Base-by-base conservation (phyloP, 352 stramenopile species). In the Pythium aristosporum region DNA sequence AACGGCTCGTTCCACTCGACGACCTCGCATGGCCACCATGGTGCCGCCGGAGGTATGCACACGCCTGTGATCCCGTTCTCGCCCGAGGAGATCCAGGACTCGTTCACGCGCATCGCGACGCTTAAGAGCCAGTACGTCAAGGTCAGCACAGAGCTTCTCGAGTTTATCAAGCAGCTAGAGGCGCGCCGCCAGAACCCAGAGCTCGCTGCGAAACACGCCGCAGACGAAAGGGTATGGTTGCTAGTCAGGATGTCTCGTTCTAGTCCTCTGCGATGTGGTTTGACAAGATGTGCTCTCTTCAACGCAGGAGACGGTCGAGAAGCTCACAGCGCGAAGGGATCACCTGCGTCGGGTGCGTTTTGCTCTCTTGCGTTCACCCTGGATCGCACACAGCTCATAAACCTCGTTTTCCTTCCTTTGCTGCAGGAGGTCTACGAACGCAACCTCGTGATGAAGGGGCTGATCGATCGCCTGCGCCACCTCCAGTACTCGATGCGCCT, bases 31-130 rank as follows among this genome's bases (percentile, higher is more conserved):
- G 34, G 53, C 0, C 75, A 85, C 49, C 70, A 85, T 25, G 64
- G 47, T 16, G 57, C 72, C 16, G 57, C 72, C 5, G 53, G 54
- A 3, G 63, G 62, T 23, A 73, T 91, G 46, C 57, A 57, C 59
- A 62, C 71, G 20, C 65, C 76, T 2, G 80, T 90, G 59, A 87
- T 88, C 36, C 79, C 83, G 32, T 91, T 86, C 67, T 74, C 76
- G n/a, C 79, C 76, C 16, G 86, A 94, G 59, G 86, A 94, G 71
- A 90, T 93, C 46, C 85, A 92, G 70, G 86, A 94, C 63, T 91
- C 86, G 62, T 94, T 87, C 68, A 91, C 86, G 59, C 91, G 87
- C 61, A 87, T 94, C 52, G 79, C 79, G 65, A 73, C 75, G 46
- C 71, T 94, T 30, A 92, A 93, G 70, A 81, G 70, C 41, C 82